phyloP scores from a whole-genome alignment of 345 rosid species.

The Leavenworthia alabamica region DNA sequence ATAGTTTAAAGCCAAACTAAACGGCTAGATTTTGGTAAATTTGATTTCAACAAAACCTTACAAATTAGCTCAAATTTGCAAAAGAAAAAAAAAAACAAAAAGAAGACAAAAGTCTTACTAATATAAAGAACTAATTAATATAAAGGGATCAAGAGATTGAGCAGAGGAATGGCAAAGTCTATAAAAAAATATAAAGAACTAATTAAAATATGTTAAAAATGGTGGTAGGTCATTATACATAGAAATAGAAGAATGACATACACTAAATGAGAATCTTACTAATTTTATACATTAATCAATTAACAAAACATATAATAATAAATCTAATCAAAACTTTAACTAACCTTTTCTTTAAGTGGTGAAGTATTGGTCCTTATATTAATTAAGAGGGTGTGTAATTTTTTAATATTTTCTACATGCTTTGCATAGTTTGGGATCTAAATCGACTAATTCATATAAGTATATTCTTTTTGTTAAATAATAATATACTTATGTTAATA shows the following conservation, averaged over 20 bases:
- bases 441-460: not conserved
- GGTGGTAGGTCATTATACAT: conserved; percentile 26
- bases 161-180: conserved; percentile 55
- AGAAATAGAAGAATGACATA: conserved; percentile 6
- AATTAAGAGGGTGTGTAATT: not conserved
- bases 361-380: conserved; percentile 14
- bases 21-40: not conserved
- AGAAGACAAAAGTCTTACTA: too few relatives aligned
- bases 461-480: not conserved
- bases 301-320: not conserved
- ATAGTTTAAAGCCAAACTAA: not conserved
- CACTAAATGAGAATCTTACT: conserved; percentile 21
- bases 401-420: not conserved
- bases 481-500: too few relatives aligned
- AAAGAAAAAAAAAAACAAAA: too few relatives aligned
- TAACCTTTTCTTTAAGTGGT: conserved; percentile 5
- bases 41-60: not conserved
- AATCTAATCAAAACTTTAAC: conserved; percentile 20
- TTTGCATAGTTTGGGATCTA: not conserved
- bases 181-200: not conserved
- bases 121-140: too few relatives aligned
- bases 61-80: conserved; percentile 22
- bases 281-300: conserved; percentile 8
- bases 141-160: conserved; percentile 34
- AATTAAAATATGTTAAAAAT: not conserved